Percentiles rank a stretch among this genome's conserved stretches.
Conservation (phyloP, 1,139 yeast genomes). For the Spathaspora sp. region DNA sequence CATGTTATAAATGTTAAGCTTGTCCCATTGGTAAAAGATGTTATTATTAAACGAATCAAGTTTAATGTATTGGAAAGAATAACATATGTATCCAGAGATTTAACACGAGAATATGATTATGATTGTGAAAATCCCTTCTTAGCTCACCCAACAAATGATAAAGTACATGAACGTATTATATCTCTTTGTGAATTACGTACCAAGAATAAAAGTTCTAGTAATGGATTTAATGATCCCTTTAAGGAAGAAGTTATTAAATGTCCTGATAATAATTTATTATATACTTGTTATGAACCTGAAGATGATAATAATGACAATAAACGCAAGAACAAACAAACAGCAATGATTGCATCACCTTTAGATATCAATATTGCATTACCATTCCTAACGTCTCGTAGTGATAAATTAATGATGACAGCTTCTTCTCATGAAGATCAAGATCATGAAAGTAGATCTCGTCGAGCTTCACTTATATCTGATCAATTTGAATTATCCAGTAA, state of each 20-base stretch:
- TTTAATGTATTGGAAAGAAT: slow-evolving; percentile 73
- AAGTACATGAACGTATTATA: slow-evolving; percentile 51
- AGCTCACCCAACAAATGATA: slow-evolving; percentile 24
- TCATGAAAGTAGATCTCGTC: slow-evolving; percentile 24
- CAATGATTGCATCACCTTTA: slow-evolving; percentile 45
- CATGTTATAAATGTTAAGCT: slow-evolving; percentile 63
- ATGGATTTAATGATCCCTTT: slow-evolving; percentile 29
- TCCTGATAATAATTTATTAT: slow-evolving; percentile 58
- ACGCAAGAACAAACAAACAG: slow-evolving; percentile 14
- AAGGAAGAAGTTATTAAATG: slow-evolving; percentile 64
- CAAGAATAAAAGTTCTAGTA: slow-evolving; percentile 33
- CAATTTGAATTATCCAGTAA: slow-evolving; percentile 18
- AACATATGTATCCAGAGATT: slow-evolving; percentile 60
- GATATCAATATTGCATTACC: slow-evolving; percentile 49
- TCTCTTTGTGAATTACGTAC: slow-evolving; percentile 66
- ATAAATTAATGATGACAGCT: slow-evolving; percentile 30
- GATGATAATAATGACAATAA: slow-evolving; percentile 10
- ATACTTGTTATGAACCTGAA: slow-evolving; percentile 51
- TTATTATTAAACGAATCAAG: slow-evolving; percentile 68
- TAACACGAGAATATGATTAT: slow-evolving; percentile 57
- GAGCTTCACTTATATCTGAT: slow-evolving; percentile 21
- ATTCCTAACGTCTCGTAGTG: slow-evolving; percentile 42
- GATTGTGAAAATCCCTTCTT: slow-evolving; percentile 47
- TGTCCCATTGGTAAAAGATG: slow-evolving; percentile 68
- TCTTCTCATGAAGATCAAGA: slow-evolving; percentile 14